A percentile compares a stretch with the other conserved stretches of the same genome.
phyloP scores from a whole-genome alignment of 768 basidiomycete genomes.

The Tricholoma hemisulphureum region DNA sequence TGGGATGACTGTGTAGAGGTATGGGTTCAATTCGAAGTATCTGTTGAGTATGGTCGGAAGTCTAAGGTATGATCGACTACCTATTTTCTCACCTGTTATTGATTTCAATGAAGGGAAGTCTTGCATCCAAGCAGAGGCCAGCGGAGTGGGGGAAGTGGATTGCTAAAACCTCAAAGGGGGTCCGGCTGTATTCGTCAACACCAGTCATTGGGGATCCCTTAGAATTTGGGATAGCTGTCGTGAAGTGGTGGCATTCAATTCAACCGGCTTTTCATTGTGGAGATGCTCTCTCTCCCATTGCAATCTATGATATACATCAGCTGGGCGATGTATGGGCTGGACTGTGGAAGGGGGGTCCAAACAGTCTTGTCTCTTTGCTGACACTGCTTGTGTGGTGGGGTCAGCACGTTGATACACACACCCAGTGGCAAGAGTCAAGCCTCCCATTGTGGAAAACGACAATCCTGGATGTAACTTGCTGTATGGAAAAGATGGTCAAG shows the following conservation, averaged over 20 bases:
- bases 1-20: slow-evolving; percentile 9
- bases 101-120: neutral
- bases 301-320: neutral
- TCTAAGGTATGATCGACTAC: neutral
- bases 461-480: slow-evolving; percentile 1
- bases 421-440: slow-evolving; percentile 4
- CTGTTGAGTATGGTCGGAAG: neutral
- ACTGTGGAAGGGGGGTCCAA: slow-evolving; percentile 8
- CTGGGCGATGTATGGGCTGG: slow-evolving; percentile 2
- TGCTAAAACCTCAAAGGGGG: neutral
- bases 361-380: slow-evolving; percentile 8
- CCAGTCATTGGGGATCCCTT: slow-evolving; percentile 9
- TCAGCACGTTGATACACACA: neutral
- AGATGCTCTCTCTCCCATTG: neutral
- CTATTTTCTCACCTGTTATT: neutral
- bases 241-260: slow-evolving; percentile 17
- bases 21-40: slow-evolving; percentile 6
- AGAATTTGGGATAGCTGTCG: slow-evolving; percentile 13
- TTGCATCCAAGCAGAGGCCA: neutral
- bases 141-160: slow-evolving; percentile 18
- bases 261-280: slow-evolving; percentile 9
- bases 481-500: slow-evolving; percentile 1
- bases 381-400: slow-evolving; percentile 11
- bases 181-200: slow-evolving; percentile 7
- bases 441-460: slow-evolving; percentile 2